A percentile compares a stretch with the other conserved stretches of the same genome.
Evolutionary conservation across 345 rosid genomes (phyloP).

Genomic region (Euphorbia peplus): DNA sequence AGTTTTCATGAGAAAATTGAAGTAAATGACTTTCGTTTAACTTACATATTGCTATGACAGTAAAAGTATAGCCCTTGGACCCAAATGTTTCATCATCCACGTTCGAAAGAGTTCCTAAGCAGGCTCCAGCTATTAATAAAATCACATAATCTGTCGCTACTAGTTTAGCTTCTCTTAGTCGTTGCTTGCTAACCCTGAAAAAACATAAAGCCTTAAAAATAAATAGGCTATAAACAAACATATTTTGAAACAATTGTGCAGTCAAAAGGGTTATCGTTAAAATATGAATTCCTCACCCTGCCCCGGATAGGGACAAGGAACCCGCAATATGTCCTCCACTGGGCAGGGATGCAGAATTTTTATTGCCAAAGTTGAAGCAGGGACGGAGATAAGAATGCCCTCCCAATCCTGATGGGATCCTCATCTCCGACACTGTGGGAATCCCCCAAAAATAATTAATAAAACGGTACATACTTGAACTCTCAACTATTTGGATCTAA

Average conservation of each 20-base stretch:
- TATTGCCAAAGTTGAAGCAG: too few species aligned
- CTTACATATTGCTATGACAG: constrained; percentile 90
- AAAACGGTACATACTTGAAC: too few species aligned
- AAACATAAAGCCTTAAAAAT: neutral
- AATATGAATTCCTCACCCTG: too few species aligned
- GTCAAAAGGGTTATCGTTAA: neutral
- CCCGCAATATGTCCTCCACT: too few species aligned
- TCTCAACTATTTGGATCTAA: too few species aligned
- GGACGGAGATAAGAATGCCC: too few species aligned
- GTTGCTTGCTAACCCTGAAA: constrained; percentile 71
- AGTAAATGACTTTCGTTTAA: constrained; percentile 13
- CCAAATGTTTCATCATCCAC: constrained; percentile 77
- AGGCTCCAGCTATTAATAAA: constrained; percentile 80
- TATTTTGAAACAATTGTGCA: neutral
- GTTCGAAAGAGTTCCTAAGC: constrained; percentile 80
- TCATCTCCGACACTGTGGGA: too few species aligned
- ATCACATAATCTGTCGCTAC: constrained; percentile 68
- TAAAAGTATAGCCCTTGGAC: constrained; percentile 68
- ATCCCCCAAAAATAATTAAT: too few species aligned
- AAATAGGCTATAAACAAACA: neutral
- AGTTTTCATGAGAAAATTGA: neutral
- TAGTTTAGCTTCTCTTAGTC: constrained; percentile 74
- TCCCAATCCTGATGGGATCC: too few species aligned
- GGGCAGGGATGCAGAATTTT: too few species aligned
- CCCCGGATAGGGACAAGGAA: too few species aligned